These are phyloP conservation scores for Brassica nigra DNA, from an alignment of 345 rosid species.

Conservation along the genomic window DNA sequence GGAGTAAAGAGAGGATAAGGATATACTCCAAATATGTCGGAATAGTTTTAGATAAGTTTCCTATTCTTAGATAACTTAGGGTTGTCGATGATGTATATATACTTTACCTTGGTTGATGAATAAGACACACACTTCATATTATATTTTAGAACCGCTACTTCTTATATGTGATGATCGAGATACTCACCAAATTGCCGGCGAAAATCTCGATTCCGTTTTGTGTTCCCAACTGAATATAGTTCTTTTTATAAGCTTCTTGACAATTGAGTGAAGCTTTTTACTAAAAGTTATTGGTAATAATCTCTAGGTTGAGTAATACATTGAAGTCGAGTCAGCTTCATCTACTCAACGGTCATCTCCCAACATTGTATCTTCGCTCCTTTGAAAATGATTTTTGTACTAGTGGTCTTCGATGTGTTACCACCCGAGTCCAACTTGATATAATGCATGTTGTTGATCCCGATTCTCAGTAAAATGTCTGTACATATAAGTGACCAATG, in stretches of 20 bases:
- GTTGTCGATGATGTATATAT: too few relatives aligned
- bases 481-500: neutral
- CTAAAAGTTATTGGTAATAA: neutral
- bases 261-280: neutral
- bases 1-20: too few relatives aligned
- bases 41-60: too few relatives aligned
- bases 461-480: neutral
- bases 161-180: neutral
- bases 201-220: neutral
- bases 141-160: neutral
- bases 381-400: neutral
- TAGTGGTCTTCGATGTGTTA: neutral
- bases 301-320: neutral
- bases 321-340: neutral
- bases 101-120: too few relatives aligned
- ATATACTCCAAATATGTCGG: too few relatives aligned
- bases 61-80: too few relatives aligned
- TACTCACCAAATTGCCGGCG: too few relatives aligned
- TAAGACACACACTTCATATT: too few relatives aligned
- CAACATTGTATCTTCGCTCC: neutral
- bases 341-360: neutral
- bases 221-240: neutral
- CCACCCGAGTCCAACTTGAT: neutral
- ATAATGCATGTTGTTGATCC: neutral
- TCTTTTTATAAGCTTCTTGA: neutral